A percentile compares a stretch with the other conserved stretches of the same genome.
phyloP scores from a whole-genome alignment of 2,329 filamentous ascomycete species.

The Myriosclerotinia duriaeana region DNA sequence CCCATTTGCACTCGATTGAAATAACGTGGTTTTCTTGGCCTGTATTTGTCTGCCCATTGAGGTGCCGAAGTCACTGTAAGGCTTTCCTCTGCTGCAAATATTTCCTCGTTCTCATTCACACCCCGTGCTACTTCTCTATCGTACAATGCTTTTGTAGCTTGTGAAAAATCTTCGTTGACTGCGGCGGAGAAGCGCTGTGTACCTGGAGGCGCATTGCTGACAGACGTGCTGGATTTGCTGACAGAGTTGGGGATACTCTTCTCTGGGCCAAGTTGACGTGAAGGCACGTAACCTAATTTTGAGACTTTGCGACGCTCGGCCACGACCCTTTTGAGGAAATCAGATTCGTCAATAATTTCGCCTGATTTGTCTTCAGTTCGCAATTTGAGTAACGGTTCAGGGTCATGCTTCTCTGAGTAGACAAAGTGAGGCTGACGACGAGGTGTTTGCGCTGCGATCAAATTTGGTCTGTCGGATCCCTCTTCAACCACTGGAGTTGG shows the following conservation, averaged over 20 bases:
- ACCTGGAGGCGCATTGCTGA: slow-evolving; percentile 50
- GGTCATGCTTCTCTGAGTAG: slow-evolving; percentile 55
- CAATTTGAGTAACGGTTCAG: slow-evolving; percentile 64
- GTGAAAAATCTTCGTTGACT: slow-evolving; percentile 76
- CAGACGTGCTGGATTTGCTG: slow-evolving; percentile 41
- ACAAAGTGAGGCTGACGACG: slow-evolving; percentile 38
- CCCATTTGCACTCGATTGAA: slow-evolving; percentile 99
- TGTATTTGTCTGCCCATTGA: slow-evolving; percentile 80
- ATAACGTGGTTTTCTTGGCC: slow-evolving; percentile 88
- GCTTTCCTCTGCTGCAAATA: slow-evolving; percentile 87
- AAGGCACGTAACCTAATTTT: slow-evolving; percentile 68
- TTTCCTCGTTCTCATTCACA: slow-evolving; percentile 89
- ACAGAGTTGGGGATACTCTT: slow-evolving; percentile 39
- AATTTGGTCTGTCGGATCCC: slow-evolving; percentile 27
- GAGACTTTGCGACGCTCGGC: slow-evolving; percentile 60
- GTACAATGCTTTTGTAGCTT: slow-evolving; percentile 84
- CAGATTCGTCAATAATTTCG: slow-evolving; percentile 56
- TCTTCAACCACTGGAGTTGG: slow-evolving; percentile 38
- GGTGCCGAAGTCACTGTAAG: slow-evolving; percentile 64
- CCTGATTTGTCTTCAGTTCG: slow-evolving; percentile 61
- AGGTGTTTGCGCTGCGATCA: slow-evolving; percentile 21
- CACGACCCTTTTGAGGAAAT: slow-evolving; percentile 57
- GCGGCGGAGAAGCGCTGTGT: slow-evolving; percentile 68
- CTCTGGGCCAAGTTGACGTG: slow-evolving; percentile 47
- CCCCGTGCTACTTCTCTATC: slow-evolving; percentile 91